Percentiles rank a stretch among this genome's conserved stretches.
These are phyloP conservation scores for Cyclotella choctawhatcheeana DNA, from an alignment of 108 stramenopile genomes.

Conservation along the genomic window DNA sequence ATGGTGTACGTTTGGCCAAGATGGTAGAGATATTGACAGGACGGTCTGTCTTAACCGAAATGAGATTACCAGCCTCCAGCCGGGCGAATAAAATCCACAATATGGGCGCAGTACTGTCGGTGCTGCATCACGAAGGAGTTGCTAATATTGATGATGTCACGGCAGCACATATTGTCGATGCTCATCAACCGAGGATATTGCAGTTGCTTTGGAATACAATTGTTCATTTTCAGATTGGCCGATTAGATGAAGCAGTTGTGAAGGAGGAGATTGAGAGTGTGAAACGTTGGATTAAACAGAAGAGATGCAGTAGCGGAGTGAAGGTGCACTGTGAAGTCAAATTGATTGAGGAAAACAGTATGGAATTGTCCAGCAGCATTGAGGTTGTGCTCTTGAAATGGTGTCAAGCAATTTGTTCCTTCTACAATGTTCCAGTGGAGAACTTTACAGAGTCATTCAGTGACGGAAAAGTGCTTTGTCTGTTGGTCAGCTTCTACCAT, in stretches of 20 bases:
- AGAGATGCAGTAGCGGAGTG: neutral
- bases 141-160: conserved; percentile 62
- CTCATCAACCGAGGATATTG: conserved; percentile 84
- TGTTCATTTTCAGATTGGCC: conserved; percentile 39
- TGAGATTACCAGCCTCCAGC: conserved; percentile 90
- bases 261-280: conserved; percentile 69
- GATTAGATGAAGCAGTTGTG: conserved; percentile 34
- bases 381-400: conserved; percentile 74
- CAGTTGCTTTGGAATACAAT: conserved; percentile 80
- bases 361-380: conserved; percentile 36
- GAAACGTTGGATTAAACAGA: conserved; percentile 21
- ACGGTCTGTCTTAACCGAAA: conserved; percentile 49
- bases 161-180: conserved; percentile 85
- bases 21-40: conserved; percentile 76
- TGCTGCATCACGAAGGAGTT: conserved; percentile 54
- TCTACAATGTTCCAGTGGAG: conserved; percentile 64
- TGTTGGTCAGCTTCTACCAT: conserved; percentile 92
- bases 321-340: neutral
- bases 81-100: conserved; percentile 95
- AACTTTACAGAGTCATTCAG: conserved; percentile 87
- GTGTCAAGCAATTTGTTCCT: conserved; percentile 84
- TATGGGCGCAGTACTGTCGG: conserved; percentile 68
- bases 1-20: conserved; percentile 89
- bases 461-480: conserved; percentile 86
- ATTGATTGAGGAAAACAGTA: conserved; percentile 6